Base-by-base conservation (phyloP, 352 stramenopile species). In the Poterioochromonas sp. region DNA sequence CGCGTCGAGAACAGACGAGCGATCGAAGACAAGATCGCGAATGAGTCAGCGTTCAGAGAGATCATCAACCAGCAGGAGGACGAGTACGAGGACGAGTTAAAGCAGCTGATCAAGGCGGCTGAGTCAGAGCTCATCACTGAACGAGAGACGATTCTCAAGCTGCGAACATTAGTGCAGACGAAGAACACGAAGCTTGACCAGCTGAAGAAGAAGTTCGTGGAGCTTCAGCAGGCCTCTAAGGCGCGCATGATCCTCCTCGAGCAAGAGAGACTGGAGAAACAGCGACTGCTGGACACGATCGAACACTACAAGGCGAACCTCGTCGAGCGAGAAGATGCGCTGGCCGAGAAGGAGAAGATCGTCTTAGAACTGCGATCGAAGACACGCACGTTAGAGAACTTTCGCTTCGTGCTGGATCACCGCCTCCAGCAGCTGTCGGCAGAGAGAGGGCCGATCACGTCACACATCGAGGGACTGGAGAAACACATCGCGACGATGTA, bases 351-450 rank as follows among this genome's bases (percentile, higher is more conserved):
- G 78, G 82, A 84, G 63, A 84, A 79, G 39, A 81, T 79, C 26
- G 87, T 88, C 37, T 68, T 86, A 12, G 78, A 84, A 35, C 69
- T 88, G 29, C 79, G 83, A 20, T 81, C 47, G 20, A 85, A 82
- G 40, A 87, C 87, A 35, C 81, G 80, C 0, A 88, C 84, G 26
- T 77, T 88, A 15, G 83, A 88, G 60, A 87, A 88, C 65, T 88
- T 88, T 76, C 83, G 81, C 35, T 86, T 86, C 60, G 84, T 88
- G 0, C 79, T 88, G 20, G 84, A 88, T 77, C 80, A 88, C 62
- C 80, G 84, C 2, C 68, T 88, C 15, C 77, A 87, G 78, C 83
- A 86, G 81, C 79, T 88, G 22, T 84, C 84, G 60, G 76, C 86
- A 60, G 84, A 88, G 63, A 53, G 83, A n/a, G 84, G 83, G 0